Conservation (phyloP, 176 grass and related monocot species). For the Oryza glumipatula region DNA sequence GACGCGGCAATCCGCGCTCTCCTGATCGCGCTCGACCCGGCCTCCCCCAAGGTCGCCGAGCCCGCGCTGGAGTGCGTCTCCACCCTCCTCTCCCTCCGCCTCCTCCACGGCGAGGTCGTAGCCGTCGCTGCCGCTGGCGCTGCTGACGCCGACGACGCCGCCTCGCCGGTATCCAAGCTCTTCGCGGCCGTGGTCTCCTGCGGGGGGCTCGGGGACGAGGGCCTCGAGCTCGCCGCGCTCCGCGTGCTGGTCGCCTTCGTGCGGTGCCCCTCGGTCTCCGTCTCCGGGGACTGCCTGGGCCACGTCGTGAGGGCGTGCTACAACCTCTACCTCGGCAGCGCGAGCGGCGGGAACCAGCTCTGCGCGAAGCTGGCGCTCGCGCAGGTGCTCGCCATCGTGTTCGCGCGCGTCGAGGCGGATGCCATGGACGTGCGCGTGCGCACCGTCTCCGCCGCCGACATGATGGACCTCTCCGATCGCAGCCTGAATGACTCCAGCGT, state of each 20-base stretch:
- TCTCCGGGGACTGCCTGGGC: constrained; percentile 71
- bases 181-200: constrained; percentile 57
- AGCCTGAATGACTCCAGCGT: constrained; percentile 95
- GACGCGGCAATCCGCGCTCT: constrained; percentile 60
- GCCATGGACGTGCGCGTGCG: constrained; percentile 63
- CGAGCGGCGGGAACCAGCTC: constrained; percentile 80
- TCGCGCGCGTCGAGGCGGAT: constrained; percentile 64
- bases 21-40: constrained; percentile 66
- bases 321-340: constrained; percentile 90
- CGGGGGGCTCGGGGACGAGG: constrained; percentile 63
- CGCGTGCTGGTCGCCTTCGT: constrained; percentile 79
- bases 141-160: neutral
- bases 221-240: constrained; percentile 73
- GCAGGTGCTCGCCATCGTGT: constrained; percentile 75
- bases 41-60: constrained; percentile 77
- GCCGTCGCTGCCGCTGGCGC: constrained; percentile 41
- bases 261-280: constrained; percentile 54
- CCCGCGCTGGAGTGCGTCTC: constrained; percentile 76
- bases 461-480: constrained; percentile 96
- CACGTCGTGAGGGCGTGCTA: constrained; percentile 83
- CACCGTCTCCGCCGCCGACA: constrained; percentile 75
- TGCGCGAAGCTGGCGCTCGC: constrained; percentile 93
- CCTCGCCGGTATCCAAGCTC: constrained; percentile 55
- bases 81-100: constrained; percentile 66
- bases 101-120: constrained; percentile 69